phyloP scores from a whole-genome alignment of 23 red algal genomes.

The Gracilaria gracilis region DNA sequence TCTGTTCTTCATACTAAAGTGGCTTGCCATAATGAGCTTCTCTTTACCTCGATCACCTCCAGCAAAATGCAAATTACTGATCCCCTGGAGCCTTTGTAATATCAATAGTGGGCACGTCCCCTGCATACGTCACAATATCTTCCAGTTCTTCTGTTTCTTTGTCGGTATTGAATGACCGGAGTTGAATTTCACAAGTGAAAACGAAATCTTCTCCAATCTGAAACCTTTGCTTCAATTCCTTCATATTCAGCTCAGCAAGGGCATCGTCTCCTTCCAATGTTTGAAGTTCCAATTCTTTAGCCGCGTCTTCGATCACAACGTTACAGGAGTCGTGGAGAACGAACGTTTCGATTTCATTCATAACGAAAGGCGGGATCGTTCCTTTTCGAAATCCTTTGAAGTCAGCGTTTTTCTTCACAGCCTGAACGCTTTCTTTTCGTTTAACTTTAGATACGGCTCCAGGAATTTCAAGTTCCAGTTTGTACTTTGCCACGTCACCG shows the following conservation, averaged over 20 bases:
- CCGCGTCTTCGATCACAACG: slow-evolving; percentile 49
- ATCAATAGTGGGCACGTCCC: background rate
- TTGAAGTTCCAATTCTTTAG: slow-evolving; percentile 46
- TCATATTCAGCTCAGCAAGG: slow-evolving; percentile 5
- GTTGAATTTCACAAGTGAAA: slow-evolving; percentile 47
- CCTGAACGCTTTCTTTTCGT: slow-evolving; percentile 45
- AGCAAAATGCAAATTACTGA: background rate
- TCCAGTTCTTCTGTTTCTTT: slow-evolving; percentile 17
- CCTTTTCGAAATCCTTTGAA: slow-evolving; percentile 80
- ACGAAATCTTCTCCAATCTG: slow-evolving; percentile 53
- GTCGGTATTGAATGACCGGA: background rate
- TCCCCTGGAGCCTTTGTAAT: background rate
- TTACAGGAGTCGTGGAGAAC: slow-evolving; percentile 41
- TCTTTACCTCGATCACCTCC: background rate
- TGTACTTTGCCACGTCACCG: slow-evolving; percentile 58
- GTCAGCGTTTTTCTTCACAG: slow-evolving; percentile 54
- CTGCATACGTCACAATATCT: slow-evolving; percentile 13
- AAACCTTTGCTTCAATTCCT: slow-evolving; percentile 46
- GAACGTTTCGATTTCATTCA: slow-evolving; percentile 56
- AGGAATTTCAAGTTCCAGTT: slow-evolving; percentile 61
- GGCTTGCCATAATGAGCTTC: background rate
- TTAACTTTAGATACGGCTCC: slow-evolving; percentile 40
- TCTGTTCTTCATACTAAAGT: background rate
- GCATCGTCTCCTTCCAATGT: slow-evolving; percentile 34
- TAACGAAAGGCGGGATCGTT: slow-evolving; percentile 74